Conservation (phyloP, 148 eudicot genomes). For the Hydrangea macrophylla region DNA sequence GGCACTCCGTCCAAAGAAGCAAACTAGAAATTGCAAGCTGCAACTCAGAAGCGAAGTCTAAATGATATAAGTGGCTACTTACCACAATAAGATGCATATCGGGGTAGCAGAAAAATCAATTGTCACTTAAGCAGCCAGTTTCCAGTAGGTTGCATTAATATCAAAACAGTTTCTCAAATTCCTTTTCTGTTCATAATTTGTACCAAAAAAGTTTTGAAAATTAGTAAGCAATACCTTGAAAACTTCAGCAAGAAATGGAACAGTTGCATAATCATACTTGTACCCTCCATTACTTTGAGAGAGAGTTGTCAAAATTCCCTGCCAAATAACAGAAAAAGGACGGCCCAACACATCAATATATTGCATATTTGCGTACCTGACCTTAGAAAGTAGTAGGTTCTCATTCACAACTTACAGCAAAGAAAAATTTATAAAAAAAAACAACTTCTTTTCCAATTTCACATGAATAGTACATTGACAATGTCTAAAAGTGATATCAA, state of each 20-base stretch:
- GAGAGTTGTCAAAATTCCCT: slow-evolving; percentile 65
- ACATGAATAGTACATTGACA: not conserved
- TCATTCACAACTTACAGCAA: not conserved
- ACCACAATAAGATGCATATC: not conserved
- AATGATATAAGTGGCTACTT: not conserved
- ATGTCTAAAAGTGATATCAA: not conserved
- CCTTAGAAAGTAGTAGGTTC: not conserved
- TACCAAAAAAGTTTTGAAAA: no score
- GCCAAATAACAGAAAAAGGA: slow-evolving; percentile 21
- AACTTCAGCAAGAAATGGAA: slow-evolving; percentile 69
- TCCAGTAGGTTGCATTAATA: not conserved
- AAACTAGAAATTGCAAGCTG: no score
- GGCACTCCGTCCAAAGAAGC: no score
- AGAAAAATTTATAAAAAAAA: not conserved
- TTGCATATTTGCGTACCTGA: slow-evolving; percentile 3
- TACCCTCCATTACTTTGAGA: slow-evolving; percentile 63
- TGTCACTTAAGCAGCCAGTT: not conserved
- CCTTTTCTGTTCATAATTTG: not conserved
- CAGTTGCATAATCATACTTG: slow-evolving; percentile 69
- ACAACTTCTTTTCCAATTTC: not conserved
- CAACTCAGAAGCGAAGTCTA: slow-evolving; percentile 4
- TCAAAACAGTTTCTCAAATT: not conserved
- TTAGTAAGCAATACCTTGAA: slow-evolving; percentile 43
- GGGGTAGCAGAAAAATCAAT: not conserved
- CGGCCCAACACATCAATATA: not conserved